Conservation (phyloP, 345 rosid genomes). For the Carallia brachiata region DNA sequence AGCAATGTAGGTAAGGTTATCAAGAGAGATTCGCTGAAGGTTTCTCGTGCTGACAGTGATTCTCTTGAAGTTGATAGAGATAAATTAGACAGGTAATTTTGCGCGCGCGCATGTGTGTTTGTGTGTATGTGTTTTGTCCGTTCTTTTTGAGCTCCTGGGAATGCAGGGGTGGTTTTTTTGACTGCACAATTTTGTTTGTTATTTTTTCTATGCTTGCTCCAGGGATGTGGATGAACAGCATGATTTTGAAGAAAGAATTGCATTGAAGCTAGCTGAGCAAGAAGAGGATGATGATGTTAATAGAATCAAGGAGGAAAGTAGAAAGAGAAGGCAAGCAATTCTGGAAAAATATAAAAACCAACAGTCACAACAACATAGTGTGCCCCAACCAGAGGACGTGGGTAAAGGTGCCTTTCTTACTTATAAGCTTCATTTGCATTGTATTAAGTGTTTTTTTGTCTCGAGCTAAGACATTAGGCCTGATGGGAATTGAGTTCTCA, state of each 20-base stretch:
- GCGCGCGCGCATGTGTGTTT: too few species aligned
- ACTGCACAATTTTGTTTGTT: neutral
- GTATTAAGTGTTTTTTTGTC: neutral
- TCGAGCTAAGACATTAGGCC: neutral
- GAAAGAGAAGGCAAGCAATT: constrained; percentile 79
- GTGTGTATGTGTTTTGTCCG: neutral
- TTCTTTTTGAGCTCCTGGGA: neutral
- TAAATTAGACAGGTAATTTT: constrained; percentile 42
- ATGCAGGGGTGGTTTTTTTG: neutral
- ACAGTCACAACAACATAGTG: constrained; percentile 47
- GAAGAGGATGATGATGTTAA: constrained; percentile 88
- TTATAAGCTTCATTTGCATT: neutral
- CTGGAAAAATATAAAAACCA: constrained; percentile 64
- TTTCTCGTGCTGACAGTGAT: constrained; percentile 31
- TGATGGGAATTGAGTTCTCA: neutral
- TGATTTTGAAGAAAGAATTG: constrained; percentile 62
- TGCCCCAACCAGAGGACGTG: constrained; percentile 27
- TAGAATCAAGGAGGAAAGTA: constrained; percentile 87
- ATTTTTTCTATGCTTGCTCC: constrained; percentile 25
- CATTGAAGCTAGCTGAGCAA: constrained; percentile 59
- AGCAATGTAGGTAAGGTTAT: constrained; percentile 44
- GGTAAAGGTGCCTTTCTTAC: constrained; percentile 41
- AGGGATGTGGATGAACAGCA: constrained; percentile 56
- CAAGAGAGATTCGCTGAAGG: constrained; percentile 35
- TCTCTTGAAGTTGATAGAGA: constrained; percentile 34